Evolutionary conservation across 78 protist species (phyloP), one percentile per base, ranked within the genome.

Genomic region (Planoprotostelium fungivorum): DNA sequence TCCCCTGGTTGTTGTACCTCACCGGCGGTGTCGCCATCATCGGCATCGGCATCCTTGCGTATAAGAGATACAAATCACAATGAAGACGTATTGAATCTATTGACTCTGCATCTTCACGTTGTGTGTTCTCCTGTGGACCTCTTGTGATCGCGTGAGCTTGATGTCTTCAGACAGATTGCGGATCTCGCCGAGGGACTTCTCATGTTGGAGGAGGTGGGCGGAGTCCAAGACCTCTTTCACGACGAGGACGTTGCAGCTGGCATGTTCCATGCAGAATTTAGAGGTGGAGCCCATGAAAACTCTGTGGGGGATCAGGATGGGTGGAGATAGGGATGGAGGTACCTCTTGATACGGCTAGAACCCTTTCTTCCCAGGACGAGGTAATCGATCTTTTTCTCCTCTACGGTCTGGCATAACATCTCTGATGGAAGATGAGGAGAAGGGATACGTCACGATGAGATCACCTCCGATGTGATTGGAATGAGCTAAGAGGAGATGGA

Each of bases 361-460:
- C 94, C 91, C 88, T 91, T 92, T 86, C 94, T 89, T 28, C 94
- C 94, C 63, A 92, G 92, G 0, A 92, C 91, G 5, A 92, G 51
- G 28, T 37, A 85, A 23, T 92, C 91, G 51, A 92, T 92, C 63
- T 84, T 16, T 38, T 92, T 92, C 84, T 92, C 92, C 16, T 51
- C 73, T 51, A 51, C 73, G 5, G 73, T 16, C 73, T 51, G 73
- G 16, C 73, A 51, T 5, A 51, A 25, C 73, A 51, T 51, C 73
- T 51, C 73, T 51, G 73, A 16, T 5, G 31, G n/a, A n/a, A n/a
- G n/a, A n/a, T n/a, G n/a, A n/a, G n/a, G n/a, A n/a, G n/a, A 51
- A 51, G 73, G 31, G 16, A 51, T 51, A 5, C 16, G 16, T 51
- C 16, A 5, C 5, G 5, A 5, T 5, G 16, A 25, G 73, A 25